phyloP scores from a whole-genome alignment of 2,329 filamentous ascomycete genomes.

The Hypomyces perniciosus region DNA sequence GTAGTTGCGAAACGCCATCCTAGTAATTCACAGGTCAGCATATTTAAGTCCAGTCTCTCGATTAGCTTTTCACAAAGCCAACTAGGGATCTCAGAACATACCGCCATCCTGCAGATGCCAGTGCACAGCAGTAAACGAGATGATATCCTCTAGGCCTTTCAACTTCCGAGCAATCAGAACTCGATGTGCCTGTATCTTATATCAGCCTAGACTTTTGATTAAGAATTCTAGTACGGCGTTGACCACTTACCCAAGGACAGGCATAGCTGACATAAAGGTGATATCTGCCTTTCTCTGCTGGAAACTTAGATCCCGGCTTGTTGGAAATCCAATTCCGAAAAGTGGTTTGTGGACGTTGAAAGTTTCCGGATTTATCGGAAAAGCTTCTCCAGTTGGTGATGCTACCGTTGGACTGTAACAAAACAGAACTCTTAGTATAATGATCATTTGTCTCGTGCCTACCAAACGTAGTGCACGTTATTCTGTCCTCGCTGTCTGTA shows the following conservation, averaged over 20 bases:
- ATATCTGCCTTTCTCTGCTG: constrained; percentile 80
- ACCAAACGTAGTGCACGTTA: too few species aligned
- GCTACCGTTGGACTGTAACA: neutral
- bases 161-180: constrained; percentile 80
- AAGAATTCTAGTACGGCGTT: too few species aligned
- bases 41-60: neutral
- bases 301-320: constrained; percentile 65
- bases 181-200: constrained; percentile 56
- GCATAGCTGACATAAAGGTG: constrained; percentile 92
- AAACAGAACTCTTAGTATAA: too few species aligned
- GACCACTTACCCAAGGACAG: constrained; percentile 65
- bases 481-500: too few species aligned
- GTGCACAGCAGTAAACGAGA: constrained; percentile 74
- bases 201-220: neutral
- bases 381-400: constrained; percentile 81
- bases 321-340: constrained; percentile 76
- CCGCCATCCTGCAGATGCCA: constrained; percentile 72
- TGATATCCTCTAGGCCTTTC: constrained; percentile 82
- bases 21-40: neutral
- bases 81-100: neutral
- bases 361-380: constrained; percentile 75
- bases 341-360: constrained; percentile 75
- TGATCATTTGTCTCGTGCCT: too few species aligned
- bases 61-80: neutral
- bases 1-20: constrained; percentile 70